Evolutionary conservation across 805 yeast genomes (phyloP), one percentile per base, ranked within the genome.

Genomic region (Candida boidinii): DNA sequence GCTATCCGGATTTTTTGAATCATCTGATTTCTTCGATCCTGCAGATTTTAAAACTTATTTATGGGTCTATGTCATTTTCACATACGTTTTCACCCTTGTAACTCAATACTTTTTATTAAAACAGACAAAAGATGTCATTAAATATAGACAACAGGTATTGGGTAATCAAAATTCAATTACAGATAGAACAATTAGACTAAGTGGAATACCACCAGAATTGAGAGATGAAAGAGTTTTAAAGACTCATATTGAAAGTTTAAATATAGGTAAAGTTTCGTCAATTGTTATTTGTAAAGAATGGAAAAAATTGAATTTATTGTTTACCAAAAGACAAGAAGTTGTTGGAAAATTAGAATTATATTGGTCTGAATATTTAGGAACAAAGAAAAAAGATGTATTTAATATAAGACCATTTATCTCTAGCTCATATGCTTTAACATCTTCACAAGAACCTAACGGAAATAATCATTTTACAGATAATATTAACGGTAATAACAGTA

Each of bases 81-180:
- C 96, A 1, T 86, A 86, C 49, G 64, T 83, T 7, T 90, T 92
- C 60, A 90, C 97, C 0, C 59, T 72, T 24, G 46, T 83, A 26
- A 70, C 87, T 1, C 61, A 75, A 15, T 68, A 64, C 41, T 64
- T 74, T 41, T 57, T 92, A 23, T 69, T 79, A 45, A 62, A 73
- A 12, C 88, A 83, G 46, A 82, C 96, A 0, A 66, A 66, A 40
- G 69, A 73, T 39, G 84, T 90, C 23, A 84, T 90, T 20, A 60
- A 66, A 31, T 79, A 82, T 43, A 71, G 97, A 40, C 97, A 90
- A 56, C 60, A 59, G 32, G 81, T 83, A 48, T 62, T 90, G 42
- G 96, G 97, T 0, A 72, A 70, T 41, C 96, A 88, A 53, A 81
- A 81, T 51, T 79, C 95, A 8, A 69, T 90, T 37, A 85, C 97